phyloP scores from a whole-genome alignment of 257 asterid species.

The Coffea eugenioides region DNA sequence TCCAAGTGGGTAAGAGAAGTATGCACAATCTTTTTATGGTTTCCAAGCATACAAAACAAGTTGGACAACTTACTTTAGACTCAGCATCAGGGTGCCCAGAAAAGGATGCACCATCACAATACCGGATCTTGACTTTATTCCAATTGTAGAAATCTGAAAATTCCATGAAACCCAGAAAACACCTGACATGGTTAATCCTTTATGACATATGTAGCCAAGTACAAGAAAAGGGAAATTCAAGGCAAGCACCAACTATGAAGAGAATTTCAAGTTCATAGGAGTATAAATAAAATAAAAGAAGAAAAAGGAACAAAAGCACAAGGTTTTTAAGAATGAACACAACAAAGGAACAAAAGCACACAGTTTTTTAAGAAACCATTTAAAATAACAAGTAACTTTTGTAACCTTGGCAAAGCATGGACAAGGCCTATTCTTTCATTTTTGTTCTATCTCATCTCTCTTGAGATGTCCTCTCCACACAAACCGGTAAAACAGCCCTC shows the following conservation, averaged over 20 bases:
- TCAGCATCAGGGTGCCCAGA: conserved; percentile 75
- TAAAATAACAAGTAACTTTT: background rate
- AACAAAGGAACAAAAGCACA: background rate
- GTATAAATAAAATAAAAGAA: background rate
- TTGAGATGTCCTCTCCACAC: no score
- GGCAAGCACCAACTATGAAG: background rate
- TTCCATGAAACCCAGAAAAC: conserved; percentile 15
- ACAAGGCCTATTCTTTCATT: no score
- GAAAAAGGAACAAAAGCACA: background rate
- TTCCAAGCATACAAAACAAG: conserved; percentile 9
- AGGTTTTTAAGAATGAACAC: no score
- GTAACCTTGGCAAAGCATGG: background rate
- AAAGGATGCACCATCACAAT: conserved; percentile 94
- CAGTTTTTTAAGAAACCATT: background rate
- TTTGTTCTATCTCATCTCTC: no score
- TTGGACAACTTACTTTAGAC: conserved; percentile 53
- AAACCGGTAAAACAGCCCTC: no score
- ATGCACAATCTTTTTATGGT: conserved; percentile 18
- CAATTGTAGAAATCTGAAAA: conserved; percentile 81
- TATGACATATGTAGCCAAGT: background rate
- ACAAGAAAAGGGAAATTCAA: background rate
- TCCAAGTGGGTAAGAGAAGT: conserved; percentile 13
- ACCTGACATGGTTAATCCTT: background rate
- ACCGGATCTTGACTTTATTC: conserved; percentile 84
- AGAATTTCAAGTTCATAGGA: background rate